Base-by-base conservation (phyloP, 495 filamentous ascomycete species). In the Penicillium samsonianum region DNA sequence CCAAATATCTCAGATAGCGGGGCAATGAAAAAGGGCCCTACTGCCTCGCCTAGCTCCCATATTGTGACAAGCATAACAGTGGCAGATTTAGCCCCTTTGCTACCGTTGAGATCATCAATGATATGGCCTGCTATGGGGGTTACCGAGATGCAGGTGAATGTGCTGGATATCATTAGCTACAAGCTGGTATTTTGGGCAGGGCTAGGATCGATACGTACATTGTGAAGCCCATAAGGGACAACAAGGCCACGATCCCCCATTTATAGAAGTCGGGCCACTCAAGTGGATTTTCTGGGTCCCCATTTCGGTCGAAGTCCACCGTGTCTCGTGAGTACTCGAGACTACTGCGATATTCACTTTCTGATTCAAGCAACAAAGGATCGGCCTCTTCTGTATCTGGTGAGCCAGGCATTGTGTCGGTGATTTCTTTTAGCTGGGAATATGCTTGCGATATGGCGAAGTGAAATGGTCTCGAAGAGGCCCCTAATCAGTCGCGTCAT, bases 21-120 rank as follows among this genome's bases (percentile, higher is more conserved):
- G 2, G 44, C 44, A 14, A 46, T 46, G 23, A 46, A 46, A 1
- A 30, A 16, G 22, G 44, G 44, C 0, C 44, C 44, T 26, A 46
- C 23, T 26, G 44, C 22, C 44, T 46, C 44, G 44, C 44, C 44
- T 16, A 46, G 44, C 44, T 46, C 44, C 44, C 44, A 46, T 26
- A 46, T 46, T 3, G 44, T 46, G 5, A 46, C 44, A n/a, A 46
- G 44, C 19, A 46, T 28, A 3, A 46, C 44, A 7, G 44, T 28
- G 44, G 44, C 44, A 16, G 44, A 46, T 16, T 30, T 46, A 26
- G 25, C 19, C 44, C 23, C 44, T 11, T 5, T 2, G 6, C 11
- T 16, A 1, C 44, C 44, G 4, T 46, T 30, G 19, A 46, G 44
- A 46, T 46, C 44, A 7, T 46, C 25, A 28, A 46, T 8, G 11